Evolutionary conservation across 2,329 filamentous ascomycete species (phyloP), one percentile per base, ranked within the genome.

Genomic region (Trichophyton simii): DNA sequence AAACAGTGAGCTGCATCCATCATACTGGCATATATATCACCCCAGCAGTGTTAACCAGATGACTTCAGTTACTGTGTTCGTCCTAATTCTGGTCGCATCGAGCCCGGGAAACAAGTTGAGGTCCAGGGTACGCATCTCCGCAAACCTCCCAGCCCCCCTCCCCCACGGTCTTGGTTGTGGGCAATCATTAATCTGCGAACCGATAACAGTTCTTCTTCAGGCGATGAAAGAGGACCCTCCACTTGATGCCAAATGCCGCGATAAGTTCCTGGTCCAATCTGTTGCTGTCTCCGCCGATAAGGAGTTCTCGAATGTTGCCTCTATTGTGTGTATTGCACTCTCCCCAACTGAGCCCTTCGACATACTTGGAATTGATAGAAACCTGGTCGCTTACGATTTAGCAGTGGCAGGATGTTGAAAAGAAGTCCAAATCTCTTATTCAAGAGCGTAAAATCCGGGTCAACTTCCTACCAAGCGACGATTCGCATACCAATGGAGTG

Each of bases 201-300:
- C 9, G 22, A 57, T 15, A 50, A 59, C 67, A 95, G 94, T 99
- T 62, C 86, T 97, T 42, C 85, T 99, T 48, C 94, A 99, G 78
- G 91, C 92, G 25, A 96, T 99, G 94, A 96, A 96, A 80, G 85
- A 90, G 71, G 91, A 97, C 70, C 92, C 92, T 61, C 83, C 91
- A 20, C 75, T 80, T 62, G 91, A 96, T 73, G 86, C 88, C 65
- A 91, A 90, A 75, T 99, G 94, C 79, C 87, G 89, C 75, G 92
- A 97, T 82, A 97, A 97, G 79, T 97, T 97, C 76, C 83, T 97
- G 60, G 92, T 97, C 41, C 92, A 97, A 77, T 95, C 91, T 28
- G 89, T 95, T 57, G 81, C 85, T 59, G 88, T 96, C 66, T 87
- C 87, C 22, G 81, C 85, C 65, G 89, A 95, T 71, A 89, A 91